Conservation (phyloP, 202 grass and related monocot genomes). For the Saccharum hybrid region DNA sequence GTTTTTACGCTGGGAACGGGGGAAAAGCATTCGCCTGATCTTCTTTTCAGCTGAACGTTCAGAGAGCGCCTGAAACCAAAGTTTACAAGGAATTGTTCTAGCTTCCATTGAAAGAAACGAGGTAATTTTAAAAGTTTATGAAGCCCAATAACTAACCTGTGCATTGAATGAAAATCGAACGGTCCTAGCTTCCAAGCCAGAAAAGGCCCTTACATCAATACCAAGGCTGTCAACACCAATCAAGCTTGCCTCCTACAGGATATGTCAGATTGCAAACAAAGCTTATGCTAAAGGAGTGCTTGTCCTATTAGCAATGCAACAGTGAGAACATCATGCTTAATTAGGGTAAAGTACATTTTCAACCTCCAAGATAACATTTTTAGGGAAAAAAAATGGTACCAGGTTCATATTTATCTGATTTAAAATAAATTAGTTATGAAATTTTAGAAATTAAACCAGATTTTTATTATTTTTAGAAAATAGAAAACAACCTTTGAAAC, state of each 20-base stretch:
- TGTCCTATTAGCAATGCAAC: constrained; percentile 1
- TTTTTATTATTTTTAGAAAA: background rate
- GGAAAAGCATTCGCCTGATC: constrained; percentile 91
- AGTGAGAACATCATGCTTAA: constrained; percentile 21
- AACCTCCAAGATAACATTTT: background rate
- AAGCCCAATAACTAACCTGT: constrained; percentile 55
- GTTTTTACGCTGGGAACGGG: constrained; percentile 57
- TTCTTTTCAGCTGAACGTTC: constrained; percentile 90
- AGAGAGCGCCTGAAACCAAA: constrained; percentile 65
- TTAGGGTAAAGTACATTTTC: background rate
- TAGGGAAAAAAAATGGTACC: background rate
- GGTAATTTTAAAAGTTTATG: background rate
- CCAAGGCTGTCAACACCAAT: constrained; percentile 86
- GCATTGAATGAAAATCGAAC: constrained; percentile 92
- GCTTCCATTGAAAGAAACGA: background rate
- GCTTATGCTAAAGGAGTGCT: constrained; percentile 3
- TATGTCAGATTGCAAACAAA: constrained; percentile 36
- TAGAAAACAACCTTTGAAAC: background rate
- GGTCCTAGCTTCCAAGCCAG: constrained; percentile 71
- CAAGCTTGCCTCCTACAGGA: constrained; percentile 74
- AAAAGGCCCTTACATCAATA: constrained; percentile 88
- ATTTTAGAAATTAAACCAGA: background rate
- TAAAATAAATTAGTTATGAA: background rate
- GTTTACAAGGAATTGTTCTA: constrained; percentile 28
- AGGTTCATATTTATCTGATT: background rate